phyloP scores from a whole-genome alignment of 179 eudicot genomes.

The Spergularia azorica region DNA sequence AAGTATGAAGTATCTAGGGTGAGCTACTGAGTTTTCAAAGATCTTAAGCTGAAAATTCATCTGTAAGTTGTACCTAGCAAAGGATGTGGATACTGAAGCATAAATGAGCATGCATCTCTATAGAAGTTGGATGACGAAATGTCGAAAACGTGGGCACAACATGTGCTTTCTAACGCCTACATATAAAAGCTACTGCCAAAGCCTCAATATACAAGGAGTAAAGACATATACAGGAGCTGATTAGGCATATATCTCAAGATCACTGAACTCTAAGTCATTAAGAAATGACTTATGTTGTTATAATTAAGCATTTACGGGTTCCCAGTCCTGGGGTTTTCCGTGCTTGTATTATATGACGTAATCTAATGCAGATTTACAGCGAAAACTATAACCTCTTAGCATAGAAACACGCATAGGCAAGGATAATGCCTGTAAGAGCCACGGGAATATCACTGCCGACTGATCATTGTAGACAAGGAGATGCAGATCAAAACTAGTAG shows the following conservation, averaged over 20 bases:
- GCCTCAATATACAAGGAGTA: background rate
- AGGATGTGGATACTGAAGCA: too few relatives aligned
- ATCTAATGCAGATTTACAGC: background rate
- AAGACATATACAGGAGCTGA: background rate
- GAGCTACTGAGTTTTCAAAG: too few relatives aligned
- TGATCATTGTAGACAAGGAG: background rate
- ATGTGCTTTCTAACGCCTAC: background rate
- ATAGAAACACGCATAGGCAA: background rate
- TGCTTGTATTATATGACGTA: background rate
- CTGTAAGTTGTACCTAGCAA: too few relatives aligned
- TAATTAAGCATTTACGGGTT: too few relatives aligned
- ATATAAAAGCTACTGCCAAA: background rate
- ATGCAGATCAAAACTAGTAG: background rate
- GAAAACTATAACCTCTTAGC: background rate
- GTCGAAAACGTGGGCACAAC: background rate
- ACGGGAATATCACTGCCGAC: conserved; percentile 2
- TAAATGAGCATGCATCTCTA: too few relatives aligned
- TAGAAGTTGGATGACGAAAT: background rate
- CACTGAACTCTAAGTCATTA: background rate
- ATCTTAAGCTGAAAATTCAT: too few relatives aligned
- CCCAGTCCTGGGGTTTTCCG: background rate
- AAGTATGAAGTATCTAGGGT: too few relatives aligned
- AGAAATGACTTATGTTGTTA: background rate
- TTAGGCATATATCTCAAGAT: background rate
- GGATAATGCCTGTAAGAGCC: conserved; percentile 8